These are phyloP conservation scores for Shiraia sp. DNA, from an alignment of 2,329 filamentous ascomycete genomes.

Conservation along the genomic window DNA sequence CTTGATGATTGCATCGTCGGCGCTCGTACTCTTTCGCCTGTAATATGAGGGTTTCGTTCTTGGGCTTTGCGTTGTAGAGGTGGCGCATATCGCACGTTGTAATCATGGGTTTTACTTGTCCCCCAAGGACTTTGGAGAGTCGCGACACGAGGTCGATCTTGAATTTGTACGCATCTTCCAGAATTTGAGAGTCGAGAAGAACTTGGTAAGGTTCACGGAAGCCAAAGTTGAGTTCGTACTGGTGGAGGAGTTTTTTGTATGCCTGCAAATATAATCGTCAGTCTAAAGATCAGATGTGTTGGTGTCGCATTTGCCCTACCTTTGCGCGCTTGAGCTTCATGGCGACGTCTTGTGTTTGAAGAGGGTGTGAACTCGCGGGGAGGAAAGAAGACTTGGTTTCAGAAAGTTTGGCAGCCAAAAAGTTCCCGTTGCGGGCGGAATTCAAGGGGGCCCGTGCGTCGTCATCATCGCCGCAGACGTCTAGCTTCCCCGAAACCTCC, in stretches of 20 bases:
- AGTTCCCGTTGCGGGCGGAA: constrained; percentile 2
- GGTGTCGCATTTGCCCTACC: constrained; percentile 8
- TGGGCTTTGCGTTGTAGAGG: constrained; percentile 66
- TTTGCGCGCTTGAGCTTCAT: constrained; percentile 42
- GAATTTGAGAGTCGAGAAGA: constrained; percentile 79
- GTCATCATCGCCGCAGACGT: constrained; percentile 4
- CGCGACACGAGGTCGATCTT: constrained; percentile 83
- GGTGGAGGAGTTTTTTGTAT: constrained; percentile 90
- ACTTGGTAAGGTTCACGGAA: constrained; percentile 91
- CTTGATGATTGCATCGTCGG: constrained; percentile 76
- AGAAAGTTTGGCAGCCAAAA: constrained; percentile 14
- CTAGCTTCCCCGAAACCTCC: constrained; percentile 8
- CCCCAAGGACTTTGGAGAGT: constrained; percentile 82
- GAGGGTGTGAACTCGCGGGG: constrained; percentile 6
- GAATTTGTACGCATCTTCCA: constrained; percentile 78
- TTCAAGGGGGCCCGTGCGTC: constrained; percentile 2
- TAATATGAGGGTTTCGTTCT: constrained; percentile 66
- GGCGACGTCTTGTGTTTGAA: constrained; percentile 9
- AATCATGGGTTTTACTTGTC: constrained; percentile 83
- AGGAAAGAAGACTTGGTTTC: background rate
- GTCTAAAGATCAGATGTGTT: background rate
- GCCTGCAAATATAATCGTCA: constrained; percentile 61
- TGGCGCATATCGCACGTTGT: constrained; percentile 81
- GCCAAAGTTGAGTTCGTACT: constrained; percentile 83
- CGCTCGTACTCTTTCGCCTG: constrained; percentile 76